phyloP scores from a whole-genome alignment of 441 rosid species.

The Adansonia grandidieri region DNA sequence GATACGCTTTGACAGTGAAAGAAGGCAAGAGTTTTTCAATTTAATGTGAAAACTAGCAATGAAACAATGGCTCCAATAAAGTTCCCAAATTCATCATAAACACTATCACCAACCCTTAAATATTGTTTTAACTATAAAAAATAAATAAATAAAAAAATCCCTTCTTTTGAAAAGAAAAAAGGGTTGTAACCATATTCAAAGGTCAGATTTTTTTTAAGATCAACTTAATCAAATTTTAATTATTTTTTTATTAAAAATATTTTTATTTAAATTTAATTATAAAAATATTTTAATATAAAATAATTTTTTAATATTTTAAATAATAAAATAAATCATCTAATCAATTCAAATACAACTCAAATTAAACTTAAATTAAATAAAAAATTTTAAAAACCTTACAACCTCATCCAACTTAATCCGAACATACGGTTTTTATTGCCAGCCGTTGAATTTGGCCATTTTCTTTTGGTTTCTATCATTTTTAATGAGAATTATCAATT shows the following conservation, averaged over 20 bases:
- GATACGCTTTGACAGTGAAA: conserved; percentile 9
- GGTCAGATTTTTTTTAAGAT: no score
- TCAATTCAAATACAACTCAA: no score
- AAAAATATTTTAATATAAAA: no score
- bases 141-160: not conserved
- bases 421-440: no score
- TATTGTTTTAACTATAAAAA: not conserved
- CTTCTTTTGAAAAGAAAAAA: not conserved
- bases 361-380: no score
- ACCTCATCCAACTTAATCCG: no score
- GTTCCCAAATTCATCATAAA: conserved; percentile 17
- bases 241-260: no score
- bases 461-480: not conserved
- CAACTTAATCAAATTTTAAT: no score
- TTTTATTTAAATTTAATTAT: no score
- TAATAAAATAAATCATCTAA: not conserved
- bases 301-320: no score
- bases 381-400: no score
- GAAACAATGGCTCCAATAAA: conserved; percentile 13
- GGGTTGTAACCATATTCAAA: not conserved
- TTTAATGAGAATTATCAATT: not conserved
- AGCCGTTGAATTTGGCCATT: conserved; percentile 26
- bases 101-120: not conserved
- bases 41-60: conserved; percentile 12
- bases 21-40: not conserved